Percentiles rank a stretch among this genome's conserved stretches.
These are phyloP conservation scores for Colletotrichum salicis DNA, from an alignment of 2,329 filamentous ascomycete species.

Conservation along the genomic window DNA sequence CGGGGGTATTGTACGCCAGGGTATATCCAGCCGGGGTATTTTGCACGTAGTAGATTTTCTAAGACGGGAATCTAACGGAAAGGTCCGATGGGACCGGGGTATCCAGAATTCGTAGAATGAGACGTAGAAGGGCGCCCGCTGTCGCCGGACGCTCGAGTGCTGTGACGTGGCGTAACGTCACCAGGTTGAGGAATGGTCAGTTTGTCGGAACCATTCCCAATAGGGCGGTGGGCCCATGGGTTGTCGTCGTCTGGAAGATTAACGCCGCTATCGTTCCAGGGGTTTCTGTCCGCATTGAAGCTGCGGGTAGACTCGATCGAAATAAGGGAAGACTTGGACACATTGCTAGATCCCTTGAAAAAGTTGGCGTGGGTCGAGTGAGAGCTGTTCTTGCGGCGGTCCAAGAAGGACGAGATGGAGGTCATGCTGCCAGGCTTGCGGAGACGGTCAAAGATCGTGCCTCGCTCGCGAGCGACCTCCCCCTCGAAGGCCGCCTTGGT, in stretches of 20 bases:
- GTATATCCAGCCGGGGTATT: constrained; percentile 74
- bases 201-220: constrained; percentile 74
- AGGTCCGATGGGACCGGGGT: constrained; percentile 91
- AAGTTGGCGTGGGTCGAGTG: constrained; percentile 84
- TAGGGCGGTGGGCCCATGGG: constrained; percentile 70
- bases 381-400: constrained; percentile 92
- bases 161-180: constrained; percentile 86
- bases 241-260: constrained; percentile 91
- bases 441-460: constrained; percentile 89
- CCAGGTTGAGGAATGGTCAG: constrained; percentile 76
- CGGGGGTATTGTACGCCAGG: constrained; percentile 69
- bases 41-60: constrained; percentile 60
- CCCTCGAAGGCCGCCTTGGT: constrained; percentile 87
- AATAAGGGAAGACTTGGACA: constrained; percentile 94
- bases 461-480: constrained; percentile 81
- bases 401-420: constrained; percentile 94
- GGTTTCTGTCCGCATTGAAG: constrained; percentile 90
- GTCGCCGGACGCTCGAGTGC: constrained; percentile 85
- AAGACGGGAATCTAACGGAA: constrained; percentile 77
- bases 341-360: constrained; percentile 92
- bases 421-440: constrained; percentile 95
- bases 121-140: constrained; percentile 93
- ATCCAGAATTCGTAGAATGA: constrained; percentile 95
- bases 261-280: constrained; percentile 97
- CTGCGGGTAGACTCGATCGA: constrained; percentile 96